Conservation (phyloP, 1,284 basidiomycete species). For the Papiliotrema laurentii region DNA sequence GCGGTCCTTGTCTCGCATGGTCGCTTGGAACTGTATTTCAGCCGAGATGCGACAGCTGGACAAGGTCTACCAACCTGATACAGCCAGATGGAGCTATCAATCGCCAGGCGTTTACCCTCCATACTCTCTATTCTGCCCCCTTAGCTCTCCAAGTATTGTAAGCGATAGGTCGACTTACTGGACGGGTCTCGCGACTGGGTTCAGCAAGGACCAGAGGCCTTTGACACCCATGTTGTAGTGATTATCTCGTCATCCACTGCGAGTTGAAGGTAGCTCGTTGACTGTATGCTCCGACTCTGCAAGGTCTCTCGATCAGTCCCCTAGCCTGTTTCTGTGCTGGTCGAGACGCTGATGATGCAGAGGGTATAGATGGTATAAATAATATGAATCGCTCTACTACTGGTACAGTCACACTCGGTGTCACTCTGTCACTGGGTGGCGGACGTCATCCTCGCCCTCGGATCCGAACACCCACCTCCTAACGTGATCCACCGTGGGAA, state of each 20-base stretch:
- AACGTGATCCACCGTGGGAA: constrained; percentile 5
- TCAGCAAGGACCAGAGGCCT: constrained; percentile 86
- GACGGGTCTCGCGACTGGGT: constrained; percentile 82
- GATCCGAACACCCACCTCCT: too few species aligned
- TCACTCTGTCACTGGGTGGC: too few species aligned
- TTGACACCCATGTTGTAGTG: constrained; percentile 76
- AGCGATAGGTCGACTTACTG: constrained; percentile 54
- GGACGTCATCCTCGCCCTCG: neutral
- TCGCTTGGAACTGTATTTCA: constrained; percentile 75
- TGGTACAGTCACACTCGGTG: too few species aligned
- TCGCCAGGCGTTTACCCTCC: constrained; percentile 85
- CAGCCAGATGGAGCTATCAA: constrained; percentile 99
- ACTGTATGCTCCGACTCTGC: too few species aligned
- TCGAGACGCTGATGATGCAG: too few species aligned
- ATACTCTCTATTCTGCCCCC: constrained; percentile 72
- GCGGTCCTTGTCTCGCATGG: constrained; percentile 97
- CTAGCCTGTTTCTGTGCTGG: neutral
- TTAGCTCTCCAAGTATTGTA: neutral
- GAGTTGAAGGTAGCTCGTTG: too few species aligned
- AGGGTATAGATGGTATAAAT: neutral
- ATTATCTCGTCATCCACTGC: neutral
- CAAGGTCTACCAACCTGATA: constrained; percentile 54
- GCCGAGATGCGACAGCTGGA: neutral
- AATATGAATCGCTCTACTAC: neutral
- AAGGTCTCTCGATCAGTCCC: too few species aligned